Percentiles rank a stretch among this genome's conserved stretches.
Conservation (phyloP, 2,329 filamentous ascomycete species). For the Aurifilum marmelostoma region DNA sequence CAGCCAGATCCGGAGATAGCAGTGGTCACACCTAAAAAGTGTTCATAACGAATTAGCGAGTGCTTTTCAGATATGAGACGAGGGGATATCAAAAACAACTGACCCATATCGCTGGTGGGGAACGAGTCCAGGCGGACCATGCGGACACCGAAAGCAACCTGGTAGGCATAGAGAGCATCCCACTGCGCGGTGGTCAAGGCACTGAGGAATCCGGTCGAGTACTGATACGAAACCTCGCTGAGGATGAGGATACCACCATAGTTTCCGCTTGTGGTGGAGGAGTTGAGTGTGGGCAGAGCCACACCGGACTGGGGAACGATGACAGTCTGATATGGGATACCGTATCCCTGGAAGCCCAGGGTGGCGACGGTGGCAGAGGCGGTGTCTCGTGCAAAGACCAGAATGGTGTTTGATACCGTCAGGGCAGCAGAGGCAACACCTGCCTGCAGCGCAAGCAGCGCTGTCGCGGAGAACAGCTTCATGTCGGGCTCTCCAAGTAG, state of each 20-base stretch:
- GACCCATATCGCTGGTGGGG: constrained; percentile 55
- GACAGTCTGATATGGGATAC: constrained; percentile 60
- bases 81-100: constrained; percentile 36
- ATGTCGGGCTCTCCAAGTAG: constrained; percentile 15
- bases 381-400: constrained; percentile 59
- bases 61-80: too few species aligned
- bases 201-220: constrained; percentile 51
- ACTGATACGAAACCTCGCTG: constrained; percentile 58
- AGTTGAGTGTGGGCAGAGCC: constrained; percentile 55
- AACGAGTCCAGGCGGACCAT: constrained; percentile 64
- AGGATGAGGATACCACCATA: constrained; percentile 62
- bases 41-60: constrained; percentile 12
- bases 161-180: constrained; percentile 59
- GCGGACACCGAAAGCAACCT: constrained; percentile 59
- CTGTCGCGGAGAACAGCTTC: constrained; percentile 27
- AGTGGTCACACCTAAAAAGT: constrained; percentile 31
- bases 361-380: constrained; percentile 51
- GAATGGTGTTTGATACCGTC: constrained; percentile 50
- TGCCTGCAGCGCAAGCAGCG: constrained; percentile 25
- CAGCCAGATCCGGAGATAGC: constrained; percentile 43
- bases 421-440: constrained; percentile 30
- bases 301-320: constrained; percentile 57
- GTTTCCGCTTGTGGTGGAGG: constrained; percentile 52
- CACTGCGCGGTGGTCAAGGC: constrained; percentile 60
- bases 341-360: constrained; percentile 62